These are phyloP conservation scores for Aspergillus chevalieri DNA, from an alignment of 2,329 filamentous ascomycete genomes.

Conservation along the genomic window DNA sequence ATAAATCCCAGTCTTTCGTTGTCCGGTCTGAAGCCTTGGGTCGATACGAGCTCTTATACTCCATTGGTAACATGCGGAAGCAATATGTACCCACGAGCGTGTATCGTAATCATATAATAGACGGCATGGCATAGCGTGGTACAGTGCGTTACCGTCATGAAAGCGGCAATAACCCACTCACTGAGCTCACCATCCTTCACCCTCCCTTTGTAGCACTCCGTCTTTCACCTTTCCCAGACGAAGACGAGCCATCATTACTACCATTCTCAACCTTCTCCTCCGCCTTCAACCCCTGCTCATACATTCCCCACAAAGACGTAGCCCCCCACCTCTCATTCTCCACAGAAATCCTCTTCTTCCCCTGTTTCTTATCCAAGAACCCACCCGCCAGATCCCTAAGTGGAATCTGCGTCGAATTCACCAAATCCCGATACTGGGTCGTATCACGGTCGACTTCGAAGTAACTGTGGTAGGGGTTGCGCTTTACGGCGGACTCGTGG, in stretches of 20 bases:
- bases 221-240: neutral
- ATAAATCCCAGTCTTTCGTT: too few relatives aligned
- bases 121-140: too few relatives aligned
- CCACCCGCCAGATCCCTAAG: constrained; percentile 26
- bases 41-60: too few relatives aligned
- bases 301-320: constrained; percentile 20
- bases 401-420: constrained; percentile 18
- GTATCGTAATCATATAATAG: too few relatives aligned
- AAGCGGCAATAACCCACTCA: too few relatives aligned
- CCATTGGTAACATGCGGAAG: too few relatives aligned
- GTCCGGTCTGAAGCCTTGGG: too few relatives aligned
- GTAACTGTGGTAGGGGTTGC: constrained; percentile 27
- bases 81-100: too few relatives aligned
- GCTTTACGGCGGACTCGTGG: constrained; percentile 20
- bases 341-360: constrained; percentile 13
- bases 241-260: neutral
- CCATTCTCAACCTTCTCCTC: constrained; percentile 1
- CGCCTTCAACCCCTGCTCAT: constrained; percentile 14
- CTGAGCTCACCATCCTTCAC: neutral
- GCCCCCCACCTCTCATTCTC: constrained; percentile 20
- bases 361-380: constrained; percentile 21
- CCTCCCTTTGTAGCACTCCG: neutral
- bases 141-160: too few relatives aligned
- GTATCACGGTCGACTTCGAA: constrained; percentile 19
- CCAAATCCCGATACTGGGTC: constrained; percentile 24